These are phyloP conservation scores for Pancytospora philotis DNA, from an alignment of 371 early-diverging fungal genomes.

Conservation along the genomic window DNA sequence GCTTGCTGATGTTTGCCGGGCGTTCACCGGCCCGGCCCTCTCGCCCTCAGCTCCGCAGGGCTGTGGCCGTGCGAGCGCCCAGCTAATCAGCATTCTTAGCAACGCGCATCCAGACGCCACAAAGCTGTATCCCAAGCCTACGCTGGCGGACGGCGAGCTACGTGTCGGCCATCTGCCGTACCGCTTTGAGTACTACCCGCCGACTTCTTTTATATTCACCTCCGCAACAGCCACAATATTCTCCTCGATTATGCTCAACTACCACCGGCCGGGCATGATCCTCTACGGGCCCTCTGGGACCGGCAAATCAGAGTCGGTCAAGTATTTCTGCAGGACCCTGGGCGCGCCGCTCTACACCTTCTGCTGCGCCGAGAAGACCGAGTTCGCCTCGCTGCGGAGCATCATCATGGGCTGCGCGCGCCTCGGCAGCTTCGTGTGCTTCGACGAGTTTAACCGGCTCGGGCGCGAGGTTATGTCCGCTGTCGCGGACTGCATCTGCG, in stretches of 20 bases:
- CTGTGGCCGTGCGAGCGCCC: too few species aligned
- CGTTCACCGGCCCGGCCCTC: too few species aligned
- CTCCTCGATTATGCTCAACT: constrained; percentile 16
- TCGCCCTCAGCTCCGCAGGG: too few species aligned
- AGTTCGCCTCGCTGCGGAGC: constrained; percentile 95
- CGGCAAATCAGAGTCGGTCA: constrained; percentile 94
- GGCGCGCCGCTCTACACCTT: constrained; percentile 91
- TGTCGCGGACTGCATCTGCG: constrained; percentile 74
- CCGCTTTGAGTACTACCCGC: constrained; percentile 35
- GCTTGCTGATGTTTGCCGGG: too few species aligned
- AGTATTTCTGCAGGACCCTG: constrained; percentile 80
- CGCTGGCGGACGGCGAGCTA: too few species aligned
- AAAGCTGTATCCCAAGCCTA: too few species aligned
- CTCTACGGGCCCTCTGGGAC: constrained; percentile 65
- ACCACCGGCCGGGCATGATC: constrained; percentile 27
- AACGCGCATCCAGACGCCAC: too few species aligned
- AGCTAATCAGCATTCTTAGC: too few species aligned
- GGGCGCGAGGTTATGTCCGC: constrained; percentile 88
- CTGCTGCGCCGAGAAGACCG: constrained; percentile 96
- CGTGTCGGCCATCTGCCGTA: too few species aligned
- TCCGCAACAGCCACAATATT: constrained; percentile 23
- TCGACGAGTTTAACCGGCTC: constrained; percentile 96
- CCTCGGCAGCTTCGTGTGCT: constrained; percentile 94
- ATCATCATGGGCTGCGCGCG: constrained; percentile 91
- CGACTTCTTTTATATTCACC: constrained; percentile 39